Conservation (phyloP, 345 rosid species). For the Eucalyptus decipiens region DNA sequence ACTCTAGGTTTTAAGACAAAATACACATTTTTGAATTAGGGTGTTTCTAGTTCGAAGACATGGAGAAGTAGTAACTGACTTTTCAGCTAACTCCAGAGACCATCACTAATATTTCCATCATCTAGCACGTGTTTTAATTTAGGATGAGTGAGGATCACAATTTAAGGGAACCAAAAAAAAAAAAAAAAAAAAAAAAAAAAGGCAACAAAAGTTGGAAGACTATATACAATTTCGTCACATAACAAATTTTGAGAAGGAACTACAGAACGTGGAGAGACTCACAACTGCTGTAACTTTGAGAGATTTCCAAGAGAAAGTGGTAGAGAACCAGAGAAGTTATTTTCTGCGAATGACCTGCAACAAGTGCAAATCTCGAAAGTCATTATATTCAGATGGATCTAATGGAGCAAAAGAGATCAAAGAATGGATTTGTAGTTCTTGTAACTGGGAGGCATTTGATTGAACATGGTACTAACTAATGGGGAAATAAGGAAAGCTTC, state of each 20-base stretch:
- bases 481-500: neutral
- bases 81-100: neutral
- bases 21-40: neutral
- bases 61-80: neutral
- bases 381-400: neutral
- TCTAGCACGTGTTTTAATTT: neutral
- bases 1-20: neutral
- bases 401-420: neutral
- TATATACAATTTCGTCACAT: neutral
- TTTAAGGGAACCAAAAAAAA: neutral
- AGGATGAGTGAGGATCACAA: neutral
- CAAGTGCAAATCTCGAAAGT: neutral
- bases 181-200: neutral
- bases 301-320: conserved; percentile 56
- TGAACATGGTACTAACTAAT: neutral
- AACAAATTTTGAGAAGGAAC: neutral
- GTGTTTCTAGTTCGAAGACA: neutral
- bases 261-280: conserved; percentile 5
- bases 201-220: neutral
- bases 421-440: neutral
- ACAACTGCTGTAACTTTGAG: conserved; percentile 36
- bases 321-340: conserved; percentile 62
- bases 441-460: neutral
- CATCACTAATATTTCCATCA: neutral
- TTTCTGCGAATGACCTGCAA: conserved; percentile 29